phyloP scores from a whole-genome alignment of 441 rosid species.

The Raphanus hybrid region DNA sequence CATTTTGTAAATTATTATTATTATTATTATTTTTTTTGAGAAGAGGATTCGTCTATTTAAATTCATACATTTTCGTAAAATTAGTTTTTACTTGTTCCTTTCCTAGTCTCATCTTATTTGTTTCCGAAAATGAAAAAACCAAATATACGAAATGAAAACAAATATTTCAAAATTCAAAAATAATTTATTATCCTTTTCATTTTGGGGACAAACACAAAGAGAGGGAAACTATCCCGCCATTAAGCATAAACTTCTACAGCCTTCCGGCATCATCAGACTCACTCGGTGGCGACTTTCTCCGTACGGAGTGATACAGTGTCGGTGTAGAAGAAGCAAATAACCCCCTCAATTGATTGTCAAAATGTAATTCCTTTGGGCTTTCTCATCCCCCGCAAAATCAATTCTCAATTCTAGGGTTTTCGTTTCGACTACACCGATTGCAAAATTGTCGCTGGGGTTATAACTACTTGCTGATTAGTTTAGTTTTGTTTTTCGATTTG shows the following conservation, averaged over 20 bases:
- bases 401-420: not conserved
- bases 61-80: not conserved
- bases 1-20: constrained; percentile 32
- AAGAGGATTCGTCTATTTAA: too few relatives aligned
- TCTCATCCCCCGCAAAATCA: not conserved
- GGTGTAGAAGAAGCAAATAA: not conserved
- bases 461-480: not conserved
- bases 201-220: not conserved
- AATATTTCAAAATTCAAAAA: not conserved
- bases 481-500: not conserved
- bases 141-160: not conserved
- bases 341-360: not conserved
- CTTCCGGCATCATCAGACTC: not conserved
- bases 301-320: not conserved
- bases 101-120: not conserved
- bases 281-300: not conserved
- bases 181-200: not conserved
- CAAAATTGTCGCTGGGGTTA: not conserved
- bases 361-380: not conserved
- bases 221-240: not conserved
- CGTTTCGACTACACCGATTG: not conserved
- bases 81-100: not conserved
- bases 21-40: too few relatives aligned
- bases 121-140: not conserved
- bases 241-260: not conserved